Percentiles rank a stretch among this genome's conserved stretches.
phyloP scores from a whole-genome alignment of 768 basidiomycete genomes.

The Rhizopogon roseolus region DNA sequence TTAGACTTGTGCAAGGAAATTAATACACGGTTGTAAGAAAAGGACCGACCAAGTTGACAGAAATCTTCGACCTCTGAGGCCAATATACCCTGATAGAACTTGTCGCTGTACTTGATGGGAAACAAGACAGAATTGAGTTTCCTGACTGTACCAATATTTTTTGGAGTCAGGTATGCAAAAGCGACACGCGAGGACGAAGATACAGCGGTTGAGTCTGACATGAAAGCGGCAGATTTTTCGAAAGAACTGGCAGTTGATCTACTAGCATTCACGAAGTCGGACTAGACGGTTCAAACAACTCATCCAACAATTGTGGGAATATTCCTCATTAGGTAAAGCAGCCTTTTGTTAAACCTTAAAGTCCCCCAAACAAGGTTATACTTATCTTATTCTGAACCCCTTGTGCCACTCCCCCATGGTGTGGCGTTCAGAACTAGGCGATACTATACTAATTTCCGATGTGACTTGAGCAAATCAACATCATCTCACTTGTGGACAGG shows the following conservation, averaged over 20 bases:
- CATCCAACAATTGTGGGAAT: constrained; percentile 19
- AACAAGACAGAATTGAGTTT: constrained; percentile 75
- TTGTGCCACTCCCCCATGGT: neutral
- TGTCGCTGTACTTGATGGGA: constrained; percentile 85
- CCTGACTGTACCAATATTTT: constrained; percentile 72
- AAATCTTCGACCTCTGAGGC: constrained; percentile 77
- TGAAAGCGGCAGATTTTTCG: constrained; percentile 5
- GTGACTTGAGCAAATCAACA: neutral
- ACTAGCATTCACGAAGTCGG: constrained; percentile 7
- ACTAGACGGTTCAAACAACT: neutral
- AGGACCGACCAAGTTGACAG: constrained; percentile 77
- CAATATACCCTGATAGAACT: constrained; percentile 80
- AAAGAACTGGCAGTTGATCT: constrained; percentile 19
- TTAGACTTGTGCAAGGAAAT: neutral
- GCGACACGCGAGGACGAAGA: constrained; percentile 42
- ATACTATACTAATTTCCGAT: neutral
- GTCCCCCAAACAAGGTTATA: neutral
- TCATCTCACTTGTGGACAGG: no score
- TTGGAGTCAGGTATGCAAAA: constrained; percentile 69
- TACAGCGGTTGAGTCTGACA: constrained; percentile 18
- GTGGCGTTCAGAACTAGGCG: neutral
- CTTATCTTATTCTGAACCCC: neutral
- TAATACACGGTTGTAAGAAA: constrained; percentile 8
- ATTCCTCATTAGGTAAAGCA: neutral
- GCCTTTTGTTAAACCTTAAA: neutral